Base-by-base conservation (phyloP, 2,329 filamentous ascomycete genomes). In the Rhynchosporium secalis region DNA sequence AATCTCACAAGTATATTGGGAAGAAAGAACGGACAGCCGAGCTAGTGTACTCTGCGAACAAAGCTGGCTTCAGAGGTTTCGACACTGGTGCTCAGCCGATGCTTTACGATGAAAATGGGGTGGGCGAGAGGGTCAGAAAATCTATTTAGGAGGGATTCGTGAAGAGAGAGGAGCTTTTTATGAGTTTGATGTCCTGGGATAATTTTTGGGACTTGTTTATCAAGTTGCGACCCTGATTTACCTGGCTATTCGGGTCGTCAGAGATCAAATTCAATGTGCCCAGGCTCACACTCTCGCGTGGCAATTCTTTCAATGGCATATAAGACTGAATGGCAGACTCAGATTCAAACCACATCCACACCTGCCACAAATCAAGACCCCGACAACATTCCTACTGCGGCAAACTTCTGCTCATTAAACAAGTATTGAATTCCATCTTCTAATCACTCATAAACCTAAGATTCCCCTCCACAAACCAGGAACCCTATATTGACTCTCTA, bases 311-410 rank as follows among this genome's bases (percentile, higher is more conserved):
- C 26, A 26, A 43, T 15, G 26, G 20, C 46, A 38, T 62, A 13
- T 8, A 41, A 52, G 15, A 55, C 36, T 13, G 31, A 65, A 20
- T 56, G 54, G 51, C 15, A 38, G 12, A 26, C 20, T 40, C 54
- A 89, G 85, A 79, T 93, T 49, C 91, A 96, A 81, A 93, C 91
- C n/a, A 95, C 94, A 74, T 95, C 88, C 77, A 91, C 89, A 1
- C 81, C 87, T 0, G 74, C 85, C 4, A 75, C 75, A 15, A 86
- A 84, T 29, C 89, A 93, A 73, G 83, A 87, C 70, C 77, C 77
- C 1, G 70, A 75, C 28, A 80, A 84, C 55, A 79, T 86, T 88
- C 89, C 0, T 91, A 91, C 74, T 79, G 87, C 69, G 74, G 83
- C 1, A 72, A 78, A 1, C 79, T 81, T 10, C 79, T 86, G 1